A percentile compares a stretch with the other conserved stretches of the same genome.
These are phyloP conservation scores for Pascua sp. DNA, from an alignment of 1,284 basidiomycete species.

Conservation along the genomic window DNA sequence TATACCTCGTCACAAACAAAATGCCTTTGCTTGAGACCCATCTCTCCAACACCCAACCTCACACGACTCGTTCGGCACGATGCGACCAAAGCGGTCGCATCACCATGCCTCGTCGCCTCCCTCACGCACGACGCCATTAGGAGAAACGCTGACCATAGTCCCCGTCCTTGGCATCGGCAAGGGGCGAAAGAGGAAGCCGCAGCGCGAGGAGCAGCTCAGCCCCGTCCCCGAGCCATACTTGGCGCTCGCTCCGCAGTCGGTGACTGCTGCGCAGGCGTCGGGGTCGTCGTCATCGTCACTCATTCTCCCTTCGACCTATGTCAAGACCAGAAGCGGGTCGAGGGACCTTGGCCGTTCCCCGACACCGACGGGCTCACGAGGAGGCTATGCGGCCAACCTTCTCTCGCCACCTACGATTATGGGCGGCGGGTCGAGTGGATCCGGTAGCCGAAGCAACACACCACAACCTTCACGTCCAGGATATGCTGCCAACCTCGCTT, in stretches of 20 bases:
- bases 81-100: no score
- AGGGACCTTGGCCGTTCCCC: constrained; percentile 11
- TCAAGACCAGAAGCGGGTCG: constrained; percentile 1
- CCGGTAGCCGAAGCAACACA: constrained; percentile 1
- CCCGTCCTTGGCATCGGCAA: constrained; percentile 4
- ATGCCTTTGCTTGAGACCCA: no score
- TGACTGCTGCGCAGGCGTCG: constrained; percentile 5
- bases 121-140: not conserved
- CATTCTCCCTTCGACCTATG: constrained; percentile 25
- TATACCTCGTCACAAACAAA: no score
- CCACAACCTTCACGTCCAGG: not conserved
- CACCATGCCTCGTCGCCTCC: no score
- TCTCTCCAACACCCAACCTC: no score
- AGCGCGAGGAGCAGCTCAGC: not conserved
- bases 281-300: constrained; percentile 11
- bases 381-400: constrained; percentile 31
- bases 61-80: no score
- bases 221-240: constrained; percentile 40
- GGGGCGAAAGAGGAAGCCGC: constrained; percentile 30
- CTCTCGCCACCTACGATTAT: constrained; percentile 39
- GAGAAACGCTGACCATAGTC: not conserved
- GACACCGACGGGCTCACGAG: constrained; percentile 24
- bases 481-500: constrained; percentile 13
- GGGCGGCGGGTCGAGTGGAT: constrained; percentile 24
- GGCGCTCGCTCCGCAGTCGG: constrained; percentile 36